Percentiles rank a stretch among this genome's conserved stretches.
Conservation (phyloP, 2,329 filamentous ascomycete genomes). For the Phialemoniopsis sp. region DNA sequence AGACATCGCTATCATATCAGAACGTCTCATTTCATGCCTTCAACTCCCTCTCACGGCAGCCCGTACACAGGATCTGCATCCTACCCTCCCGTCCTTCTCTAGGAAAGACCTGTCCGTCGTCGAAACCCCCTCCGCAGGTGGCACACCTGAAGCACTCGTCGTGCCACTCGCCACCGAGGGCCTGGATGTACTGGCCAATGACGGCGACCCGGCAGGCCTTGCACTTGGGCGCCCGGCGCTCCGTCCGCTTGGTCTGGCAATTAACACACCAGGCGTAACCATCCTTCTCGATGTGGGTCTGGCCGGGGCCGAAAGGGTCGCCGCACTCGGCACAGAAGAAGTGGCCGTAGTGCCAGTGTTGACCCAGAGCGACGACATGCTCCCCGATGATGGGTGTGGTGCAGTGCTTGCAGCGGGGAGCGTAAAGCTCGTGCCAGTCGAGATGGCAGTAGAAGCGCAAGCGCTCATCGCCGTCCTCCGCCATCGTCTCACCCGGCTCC, state of each 20-base stretch:
- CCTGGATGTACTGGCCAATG: slow-evolving; percentile 84
- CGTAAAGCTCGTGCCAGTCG: slow-evolving; percentile 96
- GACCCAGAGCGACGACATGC: slow-evolving; percentile 84
- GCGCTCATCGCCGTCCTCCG: slow-evolving; percentile 68
- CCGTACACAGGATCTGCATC: slow-evolving; percentile 55
- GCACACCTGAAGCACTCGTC: slow-evolving; percentile 84
- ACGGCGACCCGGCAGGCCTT: slow-evolving; percentile 79
- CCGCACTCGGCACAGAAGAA: slow-evolving; percentile 99
- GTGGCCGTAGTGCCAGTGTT: slow-evolving; percentile 91
- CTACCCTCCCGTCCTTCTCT: slow-evolving; percentile 40
- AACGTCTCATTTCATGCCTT: slow-evolving; percentile 36
- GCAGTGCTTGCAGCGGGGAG: slow-evolving; percentile 91
- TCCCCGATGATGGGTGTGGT: slow-evolving; percentile 95
- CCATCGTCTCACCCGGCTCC: slow-evolving; percentile 57
- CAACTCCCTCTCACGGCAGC: slow-evolving; percentile 55
- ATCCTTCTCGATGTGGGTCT: slow-evolving; percentile 84
- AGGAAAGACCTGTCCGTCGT: slow-evolving; percentile 63
- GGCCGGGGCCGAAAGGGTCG: slow-evolving; percentile 77
- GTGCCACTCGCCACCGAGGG: slow-evolving; percentile 91
- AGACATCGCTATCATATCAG: too few relatives aligned
- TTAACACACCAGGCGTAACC: slow-evolving; percentile 95
- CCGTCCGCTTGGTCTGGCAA: slow-evolving; percentile 89
- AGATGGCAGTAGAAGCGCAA: slow-evolving; percentile 93
- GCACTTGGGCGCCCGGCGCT: slow-evolving; percentile 84
- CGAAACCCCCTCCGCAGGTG: slow-evolving; percentile 54